Evolutionary conservation across 352 stramenopile genomes (phyloP).

Genomic region (Globisporangium middletonii): DNA sequence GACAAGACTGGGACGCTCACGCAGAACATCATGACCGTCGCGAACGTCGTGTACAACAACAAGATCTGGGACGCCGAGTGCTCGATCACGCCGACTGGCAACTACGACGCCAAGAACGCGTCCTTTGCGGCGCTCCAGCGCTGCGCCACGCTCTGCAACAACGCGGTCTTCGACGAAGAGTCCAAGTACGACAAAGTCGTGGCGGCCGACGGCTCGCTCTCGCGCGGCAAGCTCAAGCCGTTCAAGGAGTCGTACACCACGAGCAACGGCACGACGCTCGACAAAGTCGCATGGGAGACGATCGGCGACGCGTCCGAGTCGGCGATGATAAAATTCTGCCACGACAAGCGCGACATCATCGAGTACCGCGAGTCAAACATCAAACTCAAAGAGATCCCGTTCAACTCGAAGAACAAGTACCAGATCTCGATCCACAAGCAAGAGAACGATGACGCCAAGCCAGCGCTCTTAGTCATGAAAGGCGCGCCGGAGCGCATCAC

Average conservation of each 20-base stretch:
- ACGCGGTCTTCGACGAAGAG: constrained; percentile 70
- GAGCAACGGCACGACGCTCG: constrained; percentile 30
- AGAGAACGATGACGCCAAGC: constrained; percentile 15
- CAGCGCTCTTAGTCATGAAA: constrained; percentile 60
- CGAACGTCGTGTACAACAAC: constrained; percentile 70
- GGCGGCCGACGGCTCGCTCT: constrained; percentile 30
- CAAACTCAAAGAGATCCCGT: constrained; percentile 67
- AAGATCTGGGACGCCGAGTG: constrained; percentile 73
- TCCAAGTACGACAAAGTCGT: constrained; percentile 75
- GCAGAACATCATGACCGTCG: constrained; percentile 87
- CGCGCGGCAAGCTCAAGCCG: constrained; percentile 38
- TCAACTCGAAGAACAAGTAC: constrained; percentile 87
- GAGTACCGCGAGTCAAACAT: constrained; percentile 17
- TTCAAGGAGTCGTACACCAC: constrained; percentile 56
- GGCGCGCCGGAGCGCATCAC: constrained; percentile 89
- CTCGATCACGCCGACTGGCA: constrained; percentile 46
- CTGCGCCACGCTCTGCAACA: constrained; percentile 75
- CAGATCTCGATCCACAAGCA: constrained; percentile 74
- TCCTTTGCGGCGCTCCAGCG: constrained; percentile 49
- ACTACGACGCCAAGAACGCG: constrained; percentile 30
- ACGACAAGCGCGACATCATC: constrained; percentile 41
- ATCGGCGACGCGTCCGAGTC: constrained; percentile 79
- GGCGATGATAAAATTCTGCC: constrained; percentile 84
- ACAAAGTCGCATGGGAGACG: constrained; percentile 51
- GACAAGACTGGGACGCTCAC: constrained; percentile 91